Percentiles rank a stretch among this genome's conserved stretches.
Conservation (phyloP, 306 rosid species). For the Prunus mira region DNA sequence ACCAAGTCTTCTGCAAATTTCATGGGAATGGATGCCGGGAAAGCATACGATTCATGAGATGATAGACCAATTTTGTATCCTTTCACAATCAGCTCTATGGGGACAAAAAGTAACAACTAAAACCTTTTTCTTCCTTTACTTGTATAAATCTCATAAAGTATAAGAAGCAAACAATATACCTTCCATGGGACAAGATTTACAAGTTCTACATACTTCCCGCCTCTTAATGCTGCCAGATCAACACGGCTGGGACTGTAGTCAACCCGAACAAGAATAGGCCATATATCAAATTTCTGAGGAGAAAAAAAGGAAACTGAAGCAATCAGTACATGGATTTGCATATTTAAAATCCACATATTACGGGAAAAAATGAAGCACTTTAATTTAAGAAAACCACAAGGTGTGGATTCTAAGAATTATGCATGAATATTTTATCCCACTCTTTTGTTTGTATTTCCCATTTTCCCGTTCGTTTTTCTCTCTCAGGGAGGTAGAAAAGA, state of each 20-base stretch:
- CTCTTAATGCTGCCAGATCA: constrained; percentile 84
- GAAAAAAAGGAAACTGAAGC: constrained; percentile 29
- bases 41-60: not conserved
- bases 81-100: not conserved
- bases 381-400: constrained; percentile 11
- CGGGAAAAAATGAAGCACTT: not conserved
- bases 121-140: not conserved
- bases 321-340: constrained; percentile 13
- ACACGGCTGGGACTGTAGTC: constrained; percentile 81
- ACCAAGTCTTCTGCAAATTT: not conserved
- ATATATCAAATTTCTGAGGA: constrained; percentile 82
- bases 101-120: not conserved
- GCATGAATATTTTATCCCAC: not conserved
- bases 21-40: not conserved
- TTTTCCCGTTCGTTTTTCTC: not conserved
- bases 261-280: constrained; percentile 80
- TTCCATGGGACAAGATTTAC: constrained; percentile 93
- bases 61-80: not conserved
- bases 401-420: not conserved
- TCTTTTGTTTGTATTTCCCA: not conserved
- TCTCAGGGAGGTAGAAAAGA: not conserved
- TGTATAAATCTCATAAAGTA: not conserved
- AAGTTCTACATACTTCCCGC: constrained; percentile 92
- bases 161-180: constrained; percentile 39
- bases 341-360: not conserved